Evolutionary conservation across 208 protist genomes (phyloP).

Genomic region (Jaenimonas drosophilae): DNA sequence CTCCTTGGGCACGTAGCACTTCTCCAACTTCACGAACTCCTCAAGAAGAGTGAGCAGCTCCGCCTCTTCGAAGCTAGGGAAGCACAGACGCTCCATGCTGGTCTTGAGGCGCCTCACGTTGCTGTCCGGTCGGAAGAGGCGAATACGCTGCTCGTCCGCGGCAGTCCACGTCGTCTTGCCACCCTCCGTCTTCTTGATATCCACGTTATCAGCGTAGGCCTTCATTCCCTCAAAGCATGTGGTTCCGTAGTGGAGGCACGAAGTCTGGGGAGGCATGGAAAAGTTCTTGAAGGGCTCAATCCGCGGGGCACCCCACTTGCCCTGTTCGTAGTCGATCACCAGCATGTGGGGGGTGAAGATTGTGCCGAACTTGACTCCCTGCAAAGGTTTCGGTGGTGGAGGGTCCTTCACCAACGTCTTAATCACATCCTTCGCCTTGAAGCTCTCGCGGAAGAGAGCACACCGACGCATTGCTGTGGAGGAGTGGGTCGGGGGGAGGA

Average conservation of each 20-base stretch:
- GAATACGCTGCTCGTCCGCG: slow-evolving; percentile 24
- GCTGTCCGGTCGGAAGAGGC: slow-evolving; percentile 95
- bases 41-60: slow-evolving; percentile 90
- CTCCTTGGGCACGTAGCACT: slow-evolving; percentile 87
- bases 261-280: slow-evolving; percentile 78
- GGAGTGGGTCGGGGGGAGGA: too few species aligned
- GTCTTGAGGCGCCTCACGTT: slow-evolving; percentile 90
- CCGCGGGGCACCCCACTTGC: slow-evolving; percentile 76
- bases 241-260: slow-evolving; percentile 91
- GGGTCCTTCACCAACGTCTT: slow-evolving; percentile 24
- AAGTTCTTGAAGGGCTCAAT: slow-evolving; percentile 74
- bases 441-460: too few species aligned
- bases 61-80: slow-evolving; percentile 88
- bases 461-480: too few species aligned
- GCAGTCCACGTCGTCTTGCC: slow-evolving; percentile 26
- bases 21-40: slow-evolving; percentile 90
- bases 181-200: slow-evolving; percentile 35
- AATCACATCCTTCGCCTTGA: slow-evolving; percentile 13
- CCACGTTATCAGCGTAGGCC: slow-evolving; percentile 87
- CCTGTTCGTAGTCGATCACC: slow-evolving; percentile 72
- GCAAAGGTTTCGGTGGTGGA: slow-evolving; percentile 41
- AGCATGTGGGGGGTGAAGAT: slow-evolving; percentile 97
- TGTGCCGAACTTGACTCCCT: slow-evolving; percentile 86
- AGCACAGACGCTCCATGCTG: slow-evolving; percentile 80
- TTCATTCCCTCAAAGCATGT: slow-evolving; percentile 98